phyloP scores from a whole-genome alignment of 306 rosid species.

The Vigna hirtella region DNA sequence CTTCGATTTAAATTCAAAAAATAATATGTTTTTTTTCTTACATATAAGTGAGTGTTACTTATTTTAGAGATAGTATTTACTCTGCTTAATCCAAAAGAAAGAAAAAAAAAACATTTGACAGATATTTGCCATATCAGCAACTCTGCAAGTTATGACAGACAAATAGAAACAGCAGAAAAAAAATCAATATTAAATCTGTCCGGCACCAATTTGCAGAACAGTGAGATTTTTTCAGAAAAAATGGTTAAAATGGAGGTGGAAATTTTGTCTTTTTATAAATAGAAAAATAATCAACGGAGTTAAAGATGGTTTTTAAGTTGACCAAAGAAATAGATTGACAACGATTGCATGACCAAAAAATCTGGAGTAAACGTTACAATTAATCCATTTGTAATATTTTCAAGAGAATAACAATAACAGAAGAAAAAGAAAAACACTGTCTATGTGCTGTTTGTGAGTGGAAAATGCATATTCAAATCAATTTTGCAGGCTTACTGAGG shows the following conservation, averaged over 20 bases:
- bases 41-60: neutral
- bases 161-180: neutral
- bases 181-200: neutral
- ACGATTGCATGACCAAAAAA: neutral
- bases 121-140: neutral
- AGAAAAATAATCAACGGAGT: conserved; percentile 13
- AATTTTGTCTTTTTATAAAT: neutral
- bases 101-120: too few relatives aligned
- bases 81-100: too few relatives aligned
- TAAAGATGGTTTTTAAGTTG: conserved; percentile 33
- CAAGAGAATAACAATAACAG: neutral
- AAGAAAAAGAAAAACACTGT: neutral
- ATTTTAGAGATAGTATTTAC: too few relatives aligned
- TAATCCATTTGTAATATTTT: neutral
- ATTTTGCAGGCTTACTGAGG: conserved; percentile 41
- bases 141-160: neutral
- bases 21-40: neutral
- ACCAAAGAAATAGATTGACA: conserved; percentile 4
- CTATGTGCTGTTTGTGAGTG: conserved; percentile 25
- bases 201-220: neutral
- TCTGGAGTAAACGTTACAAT: neutral
- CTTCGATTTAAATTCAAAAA: neutral
- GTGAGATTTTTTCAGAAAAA: neutral
- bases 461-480: conserved; percentile 35
- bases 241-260: neutral